A percentile compares a stretch with the other conserved stretches of the same genome.
Conservation (phyloP, 306 rosid species). For the Trichosanthes cucumerina region DNA sequence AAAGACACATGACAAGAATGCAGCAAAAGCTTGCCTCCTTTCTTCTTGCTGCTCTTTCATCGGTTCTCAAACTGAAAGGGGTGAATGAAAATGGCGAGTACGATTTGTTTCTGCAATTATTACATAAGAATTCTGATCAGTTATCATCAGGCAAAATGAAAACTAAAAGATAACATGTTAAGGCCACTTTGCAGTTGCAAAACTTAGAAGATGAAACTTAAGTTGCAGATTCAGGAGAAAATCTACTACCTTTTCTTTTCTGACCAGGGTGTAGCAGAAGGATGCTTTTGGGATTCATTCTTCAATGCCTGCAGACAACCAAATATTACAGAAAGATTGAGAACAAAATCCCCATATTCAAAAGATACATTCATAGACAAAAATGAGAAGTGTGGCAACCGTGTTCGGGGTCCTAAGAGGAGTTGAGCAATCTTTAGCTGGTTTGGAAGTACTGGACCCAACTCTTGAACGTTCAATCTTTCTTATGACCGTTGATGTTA, state of each 20-base stretch:
- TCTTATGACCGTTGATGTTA: constrained; percentile 69
- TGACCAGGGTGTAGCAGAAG: constrained; percentile 64
- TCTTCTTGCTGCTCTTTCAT: constrained; percentile 85
- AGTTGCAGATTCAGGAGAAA: not conserved
- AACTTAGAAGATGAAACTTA: not conserved
- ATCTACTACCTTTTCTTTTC: constrained; percentile 56
- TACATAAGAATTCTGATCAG: constrained; percentile 36
- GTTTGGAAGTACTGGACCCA: constrained; percentile 47
- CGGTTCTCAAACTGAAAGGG: constrained; percentile 80
- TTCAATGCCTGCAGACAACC: constrained; percentile 35
- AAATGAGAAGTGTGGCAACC: constrained; percentile 32
- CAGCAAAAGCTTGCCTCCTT: constrained; percentile 49
- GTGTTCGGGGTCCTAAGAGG: constrained; percentile 61
- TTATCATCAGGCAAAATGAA: constrained; percentile 10
- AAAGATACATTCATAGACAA: not conserved
- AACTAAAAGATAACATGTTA: constrained; percentile 4
- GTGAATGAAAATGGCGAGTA: constrained; percentile 65
- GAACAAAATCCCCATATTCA: not conserved
- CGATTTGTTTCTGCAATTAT: constrained; percentile 63
- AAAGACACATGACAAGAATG: constrained; percentile 6
- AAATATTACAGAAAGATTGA: not conserved
- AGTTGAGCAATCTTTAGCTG: constrained; percentile 49
- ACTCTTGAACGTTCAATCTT: constrained; percentile 68
- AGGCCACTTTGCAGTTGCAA: constrained; percentile 4
- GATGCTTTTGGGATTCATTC: constrained; percentile 32